Percentiles rank a stretch among this genome's conserved stretches.
Conservation (phyloP, 805 yeast genomes). For the Yarrowia sp. region DNA sequence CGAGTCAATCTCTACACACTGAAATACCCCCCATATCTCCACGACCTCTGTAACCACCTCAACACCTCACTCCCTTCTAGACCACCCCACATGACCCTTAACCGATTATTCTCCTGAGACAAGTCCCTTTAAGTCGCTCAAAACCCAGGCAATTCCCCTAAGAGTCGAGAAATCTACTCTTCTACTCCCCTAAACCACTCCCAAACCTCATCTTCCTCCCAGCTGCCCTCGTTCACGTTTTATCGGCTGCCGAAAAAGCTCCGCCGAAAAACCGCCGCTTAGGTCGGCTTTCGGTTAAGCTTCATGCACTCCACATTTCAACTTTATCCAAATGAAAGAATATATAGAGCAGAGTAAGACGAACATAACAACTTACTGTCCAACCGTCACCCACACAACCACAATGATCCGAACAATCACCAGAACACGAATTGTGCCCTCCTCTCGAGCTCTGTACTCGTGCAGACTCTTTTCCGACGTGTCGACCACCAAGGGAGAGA, state of each 20-base stretch:
- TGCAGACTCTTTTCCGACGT: neutral
- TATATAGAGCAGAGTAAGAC: neutral
- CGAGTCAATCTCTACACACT: too few species aligned
- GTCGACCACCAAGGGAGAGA: slow-evolving; percentile 15
- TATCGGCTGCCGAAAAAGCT: neutral
- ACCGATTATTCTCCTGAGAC: neutral
- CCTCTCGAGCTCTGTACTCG: neutral
- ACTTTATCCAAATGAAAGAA: neutral
- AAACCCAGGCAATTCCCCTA: too few species aligned
- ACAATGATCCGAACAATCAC: slow-evolving; percentile 6
- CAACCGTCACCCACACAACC: neutral
- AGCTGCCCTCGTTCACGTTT: neutral
- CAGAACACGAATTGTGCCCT: neutral
- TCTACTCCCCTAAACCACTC: neutral
- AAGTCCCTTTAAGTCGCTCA: neutral
- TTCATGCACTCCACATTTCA: slow-evolving; percentile 34
- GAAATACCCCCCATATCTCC: neutral
- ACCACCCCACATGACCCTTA: neutral
- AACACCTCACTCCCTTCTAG: neutral
- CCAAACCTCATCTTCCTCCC: neutral
- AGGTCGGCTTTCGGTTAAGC: slow-evolving; percentile 20
- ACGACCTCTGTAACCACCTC: neutral
- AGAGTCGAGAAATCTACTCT: neutral
- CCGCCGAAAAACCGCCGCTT: slow-evolving; percentile 17
- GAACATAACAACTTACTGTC: too few species aligned